phyloP scores from a whole-genome alignment of 2,329 filamentous ascomycete species.

The Penicillium sp. region DNA sequence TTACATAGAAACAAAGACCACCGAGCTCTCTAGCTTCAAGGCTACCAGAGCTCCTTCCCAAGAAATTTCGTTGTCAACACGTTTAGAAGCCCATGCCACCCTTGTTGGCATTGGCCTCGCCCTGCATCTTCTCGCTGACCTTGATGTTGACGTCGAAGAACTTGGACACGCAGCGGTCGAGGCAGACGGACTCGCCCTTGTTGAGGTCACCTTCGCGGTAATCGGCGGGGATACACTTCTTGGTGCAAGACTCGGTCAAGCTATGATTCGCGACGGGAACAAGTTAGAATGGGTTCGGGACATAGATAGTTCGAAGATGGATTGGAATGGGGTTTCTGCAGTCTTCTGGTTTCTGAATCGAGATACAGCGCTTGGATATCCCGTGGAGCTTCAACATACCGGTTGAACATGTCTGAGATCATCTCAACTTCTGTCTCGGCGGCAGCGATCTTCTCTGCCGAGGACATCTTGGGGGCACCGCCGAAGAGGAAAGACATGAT shows the following conservation, averaged over 20 bases:
- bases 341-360: neutral
- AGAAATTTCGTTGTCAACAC: constrained; percentile 1
- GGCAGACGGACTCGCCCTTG: constrained; percentile 97
- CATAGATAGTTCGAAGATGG: neutral
- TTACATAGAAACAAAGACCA: constrained; percentile 6
- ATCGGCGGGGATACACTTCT: constrained; percentile 87
- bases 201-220: constrained; percentile 97
- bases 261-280: constrained; percentile 47
- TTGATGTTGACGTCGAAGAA: constrained; percentile 99
- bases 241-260: constrained; percentile 82
- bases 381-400: constrained; percentile 58
- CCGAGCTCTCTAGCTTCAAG: neutral
- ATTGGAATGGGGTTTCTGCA: neutral
- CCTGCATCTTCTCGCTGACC: constrained; percentile 94
- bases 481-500: constrained; percentile 74
- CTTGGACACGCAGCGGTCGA: constrained; percentile 95
- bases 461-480: constrained; percentile 77
- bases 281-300: neutral
- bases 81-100: constrained; percentile 53
- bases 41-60: constrained; percentile 4
- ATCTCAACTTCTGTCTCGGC: constrained; percentile 98
- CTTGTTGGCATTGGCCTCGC: constrained; percentile 67
- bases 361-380: neutral
- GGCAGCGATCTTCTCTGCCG: constrained; percentile 94
- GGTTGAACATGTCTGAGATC: constrained; percentile 96